Base-by-base conservation (phyloP, 352 stramenopile genomes). In the Pythium phragmiticola region DNA sequence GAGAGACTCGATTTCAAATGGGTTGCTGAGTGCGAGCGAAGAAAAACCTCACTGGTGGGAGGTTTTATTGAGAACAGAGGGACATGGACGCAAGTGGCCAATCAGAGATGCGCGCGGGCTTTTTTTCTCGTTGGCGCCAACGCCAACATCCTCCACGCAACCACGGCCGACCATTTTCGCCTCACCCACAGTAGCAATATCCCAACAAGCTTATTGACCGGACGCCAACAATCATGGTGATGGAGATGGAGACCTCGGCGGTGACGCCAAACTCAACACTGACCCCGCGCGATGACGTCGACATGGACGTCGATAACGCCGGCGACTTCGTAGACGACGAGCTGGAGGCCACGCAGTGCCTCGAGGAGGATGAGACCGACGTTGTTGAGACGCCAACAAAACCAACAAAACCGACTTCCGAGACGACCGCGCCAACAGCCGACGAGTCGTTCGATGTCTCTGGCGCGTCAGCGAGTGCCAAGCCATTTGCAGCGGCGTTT, bases 401-500 rank as follows among this genome's bases (percentile, higher is more conserved):
- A 26, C 49, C 49, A 56, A 48, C 43, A 46, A 46, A 34, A 39
- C 42, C 23, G n/a, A 23, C 23, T 28, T 11, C 36, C 36, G 39
- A 26, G 3, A 42, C 30, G 3, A 4, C 28, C 36, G 13, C n/a
- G 7, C n/a, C 21, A 9, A 37, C 50, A 9, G 21, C 45, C 3
- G 46, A 48, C 7, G 50, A 55, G 33, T 54, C 52, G 28, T 65
- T 68, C 14, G 46, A 46, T 14, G 59, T 60, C 16, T 39, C 26
- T 28, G 65, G 70, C 2, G 66, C 69, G 9, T 53, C 73, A 7
- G 68, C 65, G 3, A 48, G 77, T 9, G 66, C 70, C 42, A 71
- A 56, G 41, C 77, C 77, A 51, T 89, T 92, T 30, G 70, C 65
- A 2, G 72, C 60, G 21, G 68, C 77, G 14, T 87, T 92, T 19